phyloP scores from a whole-genome alignment of 768 basidiomycete species.

The Mycena vulgaris region DNA sequence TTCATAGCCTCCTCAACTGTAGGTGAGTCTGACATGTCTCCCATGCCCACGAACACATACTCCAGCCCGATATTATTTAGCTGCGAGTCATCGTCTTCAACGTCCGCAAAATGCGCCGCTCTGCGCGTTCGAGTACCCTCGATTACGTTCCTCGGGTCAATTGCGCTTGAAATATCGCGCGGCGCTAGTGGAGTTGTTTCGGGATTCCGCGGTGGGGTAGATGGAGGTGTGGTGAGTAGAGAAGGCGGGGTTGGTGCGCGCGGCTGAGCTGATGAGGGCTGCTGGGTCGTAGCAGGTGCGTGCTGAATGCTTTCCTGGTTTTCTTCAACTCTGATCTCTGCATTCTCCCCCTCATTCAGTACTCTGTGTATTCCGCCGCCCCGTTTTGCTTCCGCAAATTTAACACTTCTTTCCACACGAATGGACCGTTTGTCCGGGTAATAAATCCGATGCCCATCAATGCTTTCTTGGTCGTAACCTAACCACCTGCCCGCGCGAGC shows the following conservation, averaged over 20 bases:
- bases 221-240: neutral
- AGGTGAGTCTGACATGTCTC: neutral
- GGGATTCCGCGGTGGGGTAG: neutral
- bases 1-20: neutral
- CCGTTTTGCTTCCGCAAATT: neutral
- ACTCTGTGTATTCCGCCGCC: neutral
- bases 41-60: neutral
- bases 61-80: neutral
- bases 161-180: neutral
- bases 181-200: neutral
- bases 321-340: neutral
- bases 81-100: neutral
- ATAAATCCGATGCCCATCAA: too few relatives aligned
- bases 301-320: neutral
- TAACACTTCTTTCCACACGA: neutral
- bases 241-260: neutral
- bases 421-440: neutral
- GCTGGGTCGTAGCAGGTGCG: neutral
- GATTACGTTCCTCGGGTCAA: neutral
- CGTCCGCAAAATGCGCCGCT: neutral
- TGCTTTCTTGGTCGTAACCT: neutral
- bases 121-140: neutral
- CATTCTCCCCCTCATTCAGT: conserved; percentile 7
- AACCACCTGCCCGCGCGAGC: neutral
- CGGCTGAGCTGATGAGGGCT: too few relatives aligned